Conservation (phyloP, 2,329 filamentous ascomycete genomes). For the Ophiostoma ulmi region DNA sequence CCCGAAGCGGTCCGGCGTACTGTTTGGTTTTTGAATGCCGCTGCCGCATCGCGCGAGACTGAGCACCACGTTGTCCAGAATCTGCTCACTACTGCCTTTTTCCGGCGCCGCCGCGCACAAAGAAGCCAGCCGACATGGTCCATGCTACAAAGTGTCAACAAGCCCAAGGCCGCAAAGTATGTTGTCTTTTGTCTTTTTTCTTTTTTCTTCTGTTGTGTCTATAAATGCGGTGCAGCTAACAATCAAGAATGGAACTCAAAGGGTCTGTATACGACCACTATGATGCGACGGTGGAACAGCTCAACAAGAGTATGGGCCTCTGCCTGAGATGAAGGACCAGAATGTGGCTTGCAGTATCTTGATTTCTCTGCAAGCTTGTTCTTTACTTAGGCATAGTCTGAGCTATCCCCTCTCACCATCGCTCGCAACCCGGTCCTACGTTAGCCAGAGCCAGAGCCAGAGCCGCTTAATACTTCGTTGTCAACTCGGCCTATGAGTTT, state of each 20-base stretch:
- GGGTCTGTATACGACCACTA: conserved; percentile 53
- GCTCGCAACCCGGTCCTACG: background rate
- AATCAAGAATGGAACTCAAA: conserved; percentile 23
- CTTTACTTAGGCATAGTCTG: background rate
- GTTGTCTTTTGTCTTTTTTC: background rate
- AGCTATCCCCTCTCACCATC: background rate
- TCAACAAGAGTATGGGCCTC: conserved; percentile 67
- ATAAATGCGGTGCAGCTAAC: background rate
- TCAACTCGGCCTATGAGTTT: background rate
- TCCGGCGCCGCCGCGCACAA: conserved; percentile 33
- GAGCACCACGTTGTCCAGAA: conserved; percentile 71
- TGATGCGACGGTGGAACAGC: conserved; percentile 64
- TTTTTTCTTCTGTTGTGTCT: background rate
- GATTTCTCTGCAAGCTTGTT: background rate
- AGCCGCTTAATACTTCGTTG: background rate
- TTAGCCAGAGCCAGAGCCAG: background rate
- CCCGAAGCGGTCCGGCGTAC: conserved; percentile 56
- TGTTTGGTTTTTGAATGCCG: conserved; percentile 63
- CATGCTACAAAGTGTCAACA: conserved; percentile 12
- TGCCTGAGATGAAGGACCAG: conserved; percentile 47
- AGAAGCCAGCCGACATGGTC: conserved; percentile 32
- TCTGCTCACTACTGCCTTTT: conserved; percentile 49
- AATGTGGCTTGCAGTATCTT: background rate
- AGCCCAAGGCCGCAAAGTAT: conserved; percentile 17
- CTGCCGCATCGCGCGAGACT: conserved; percentile 56